Conservation (phyloP, 805 yeast genomes). For the Wickerhamiella cacticola region DNA sequence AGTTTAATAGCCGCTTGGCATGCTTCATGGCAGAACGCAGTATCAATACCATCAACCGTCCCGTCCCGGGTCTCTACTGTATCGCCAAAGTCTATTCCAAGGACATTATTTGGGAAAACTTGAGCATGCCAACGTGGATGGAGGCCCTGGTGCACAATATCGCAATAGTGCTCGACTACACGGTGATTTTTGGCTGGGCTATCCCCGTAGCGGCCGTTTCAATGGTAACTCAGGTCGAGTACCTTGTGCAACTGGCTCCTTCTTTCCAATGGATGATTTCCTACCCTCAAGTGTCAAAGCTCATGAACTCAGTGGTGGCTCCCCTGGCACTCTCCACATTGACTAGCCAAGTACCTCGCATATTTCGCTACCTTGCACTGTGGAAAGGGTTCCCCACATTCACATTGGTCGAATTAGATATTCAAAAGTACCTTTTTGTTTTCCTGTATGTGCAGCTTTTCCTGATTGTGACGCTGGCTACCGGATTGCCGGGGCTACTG, state of each 20-base stretch:
- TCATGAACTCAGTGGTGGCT: conserved; percentile 54
- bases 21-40: conserved; percentile 50
- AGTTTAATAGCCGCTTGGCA: conserved; percentile 44
- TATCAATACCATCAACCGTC: conserved; percentile 11
- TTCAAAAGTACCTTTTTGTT: conserved; percentile 66
- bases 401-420: conserved; percentile 51
- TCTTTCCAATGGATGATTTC: conserved; percentile 42
- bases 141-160: conserved; percentile 30
- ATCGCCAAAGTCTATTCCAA: conserved; percentile 43
- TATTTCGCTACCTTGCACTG: conserved; percentile 43
- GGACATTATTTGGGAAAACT: conserved; percentile 63
- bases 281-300: conserved; percentile 43
- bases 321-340: conserved; percentile 51
- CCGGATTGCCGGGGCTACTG: conserved; percentile 51
- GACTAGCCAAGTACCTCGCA: conserved; percentile 47
- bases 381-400: conserved; percentile 52
- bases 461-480: conserved; percentile 71
- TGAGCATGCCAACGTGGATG: conserved; percentile 33
- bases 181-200: conserved; percentile 57
- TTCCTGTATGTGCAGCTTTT: conserved; percentile 76
- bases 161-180: conserved; percentile 37
- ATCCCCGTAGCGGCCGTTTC: conserved; percentile 76
- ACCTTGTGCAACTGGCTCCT: conserved; percentile 50
- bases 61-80: conserved; percentile 12
- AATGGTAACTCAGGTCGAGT: conserved; percentile 59